These are phyloP conservation scores for Starmerella kuoi DNA, from an alignment of 805 yeast species.

Conservation along the genomic window DNA sequence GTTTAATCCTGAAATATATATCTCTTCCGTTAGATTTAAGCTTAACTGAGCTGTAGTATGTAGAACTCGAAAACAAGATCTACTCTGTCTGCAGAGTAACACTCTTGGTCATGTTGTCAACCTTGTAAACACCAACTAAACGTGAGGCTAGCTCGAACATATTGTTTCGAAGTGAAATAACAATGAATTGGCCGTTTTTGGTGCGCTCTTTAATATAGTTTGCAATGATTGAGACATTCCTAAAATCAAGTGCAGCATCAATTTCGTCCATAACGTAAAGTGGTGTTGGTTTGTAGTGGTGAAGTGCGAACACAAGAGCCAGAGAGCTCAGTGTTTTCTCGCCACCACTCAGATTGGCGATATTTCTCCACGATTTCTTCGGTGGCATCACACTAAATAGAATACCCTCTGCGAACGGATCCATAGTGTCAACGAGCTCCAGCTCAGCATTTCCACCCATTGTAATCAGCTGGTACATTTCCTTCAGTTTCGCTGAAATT, in stretches of 20 bases:
- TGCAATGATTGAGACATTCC: slow-evolving; percentile 95
- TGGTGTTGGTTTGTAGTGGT: slow-evolving; percentile 93
- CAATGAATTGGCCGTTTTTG: slow-evolving; percentile 91
- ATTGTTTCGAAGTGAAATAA: slow-evolving; percentile 86
- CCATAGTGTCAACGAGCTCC: slow-evolving; percentile 87
- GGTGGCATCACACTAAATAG: slow-evolving; percentile 98
- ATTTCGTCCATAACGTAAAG: slow-evolving; percentile 97
- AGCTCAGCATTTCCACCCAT: slow-evolving; percentile 99
- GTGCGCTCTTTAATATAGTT: slow-evolving; percentile 93
- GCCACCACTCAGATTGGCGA: slow-evolving; percentile 91
- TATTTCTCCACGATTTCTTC: slow-evolving; percentile 92
- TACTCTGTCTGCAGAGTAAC: slow-evolving; percentile 36
- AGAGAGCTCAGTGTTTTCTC: slow-evolving; percentile 91
- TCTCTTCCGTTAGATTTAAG: too few species aligned
- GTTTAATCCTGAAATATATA: too few species aligned
- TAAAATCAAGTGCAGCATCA: slow-evolving; percentile 94
- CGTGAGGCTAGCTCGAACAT: slow-evolving; percentile 96
- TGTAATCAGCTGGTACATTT: slow-evolving; percentile 96
- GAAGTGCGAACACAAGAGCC: slow-evolving; percentile 92
- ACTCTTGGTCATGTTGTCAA: slow-evolving; percentile 78
- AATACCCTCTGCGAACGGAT: slow-evolving; percentile 97
- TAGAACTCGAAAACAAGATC: too few species aligned
- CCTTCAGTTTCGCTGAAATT: slow-evolving; percentile 79
- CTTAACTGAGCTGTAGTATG: too few species aligned
- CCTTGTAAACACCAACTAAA: slow-evolving; percentile 90